Conservation (phyloP, 139 green algal species). For the Medakamo hakoo region DNA sequence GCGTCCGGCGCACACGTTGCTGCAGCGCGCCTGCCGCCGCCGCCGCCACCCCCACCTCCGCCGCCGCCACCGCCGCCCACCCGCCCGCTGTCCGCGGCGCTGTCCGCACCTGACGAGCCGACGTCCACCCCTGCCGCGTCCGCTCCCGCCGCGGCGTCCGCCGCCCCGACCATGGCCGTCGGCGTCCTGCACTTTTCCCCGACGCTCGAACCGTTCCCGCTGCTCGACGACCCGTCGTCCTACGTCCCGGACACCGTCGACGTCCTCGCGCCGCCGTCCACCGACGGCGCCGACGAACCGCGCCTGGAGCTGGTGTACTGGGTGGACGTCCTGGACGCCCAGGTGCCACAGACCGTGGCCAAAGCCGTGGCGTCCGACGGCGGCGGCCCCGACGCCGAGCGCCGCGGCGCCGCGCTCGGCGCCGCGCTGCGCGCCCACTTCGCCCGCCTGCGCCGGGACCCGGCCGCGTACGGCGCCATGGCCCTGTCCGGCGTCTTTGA, state of each 20-base stretch:
- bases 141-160: no score
- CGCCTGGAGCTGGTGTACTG: constrained; percentile 86
- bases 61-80: no score
- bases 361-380: constrained; percentile 46
- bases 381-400: constrained; percentile 21
- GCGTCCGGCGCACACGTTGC: no score
- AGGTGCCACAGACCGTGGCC: constrained; percentile 50
- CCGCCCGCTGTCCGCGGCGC: neutral
- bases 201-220: constrained; percentile 65
- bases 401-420: constrained; percentile 64
- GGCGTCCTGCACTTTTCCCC: constrained; percentile 90
- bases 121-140: neutral
- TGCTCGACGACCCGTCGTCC: constrained; percentile 49
- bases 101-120: no score
- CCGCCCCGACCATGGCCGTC: constrained; percentile 49
- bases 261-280: constrained; percentile 47
- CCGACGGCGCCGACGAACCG: no score
- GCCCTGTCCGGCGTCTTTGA: constrained; percentile 86
- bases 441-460: constrained; percentile 38
- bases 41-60: neutral
- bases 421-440: constrained; percentile 65
- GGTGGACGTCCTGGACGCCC: constrained; percentile 57
- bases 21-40: no score
- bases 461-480: constrained; percentile 66
- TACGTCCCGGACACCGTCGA: constrained; percentile 89